phyloP scores from a whole-genome alignment of 306 rosid genomes.

The Urtica urens region DNA sequence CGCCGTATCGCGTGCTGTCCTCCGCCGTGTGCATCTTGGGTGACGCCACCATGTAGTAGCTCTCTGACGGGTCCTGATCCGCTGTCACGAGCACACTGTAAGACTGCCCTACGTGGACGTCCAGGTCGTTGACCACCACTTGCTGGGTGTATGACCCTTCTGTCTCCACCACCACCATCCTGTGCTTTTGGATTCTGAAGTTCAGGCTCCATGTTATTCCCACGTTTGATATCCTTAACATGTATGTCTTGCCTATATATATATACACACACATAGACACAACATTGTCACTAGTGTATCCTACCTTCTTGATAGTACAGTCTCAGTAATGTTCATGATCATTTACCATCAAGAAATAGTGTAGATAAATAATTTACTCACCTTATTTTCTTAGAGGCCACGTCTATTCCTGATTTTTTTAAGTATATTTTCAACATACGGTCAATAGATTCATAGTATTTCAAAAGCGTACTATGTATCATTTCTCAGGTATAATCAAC shows the following conservation, averaged over 20 bases:
- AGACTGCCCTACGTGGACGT: conserved; percentile 75
- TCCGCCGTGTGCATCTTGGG: conserved; percentile 31
- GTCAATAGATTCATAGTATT: no score
- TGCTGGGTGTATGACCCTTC: conserved; percentile 60
- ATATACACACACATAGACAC: not conserved
- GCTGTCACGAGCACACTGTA: conserved; percentile 59
- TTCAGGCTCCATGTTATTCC: conserved; percentile 55
- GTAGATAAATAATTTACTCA: no score
- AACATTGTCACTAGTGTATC: not conserved
- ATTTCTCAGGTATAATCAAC: no score
- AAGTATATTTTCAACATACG: no score
- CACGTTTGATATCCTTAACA: conserved; percentile 62
- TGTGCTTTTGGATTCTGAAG: conserved; percentile 52
- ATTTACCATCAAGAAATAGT: no score
- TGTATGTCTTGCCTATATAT: conserved; percentile 43
- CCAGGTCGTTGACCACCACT: conserved; percentile 40
- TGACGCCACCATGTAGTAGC: conserved; percentile 53
- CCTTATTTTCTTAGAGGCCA: no score
- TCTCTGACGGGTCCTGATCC: conserved; percentile 32
- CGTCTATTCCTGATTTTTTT: no score
- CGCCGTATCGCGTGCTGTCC: conserved; percentile 13
- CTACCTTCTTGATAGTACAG: no score
- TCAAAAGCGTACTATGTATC: no score
- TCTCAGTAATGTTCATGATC: no score
- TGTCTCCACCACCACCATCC: conserved; percentile 42